Conservation (phyloP, 2,329 filamentous ascomycete species). For the Claviceps capensis region DNA sequence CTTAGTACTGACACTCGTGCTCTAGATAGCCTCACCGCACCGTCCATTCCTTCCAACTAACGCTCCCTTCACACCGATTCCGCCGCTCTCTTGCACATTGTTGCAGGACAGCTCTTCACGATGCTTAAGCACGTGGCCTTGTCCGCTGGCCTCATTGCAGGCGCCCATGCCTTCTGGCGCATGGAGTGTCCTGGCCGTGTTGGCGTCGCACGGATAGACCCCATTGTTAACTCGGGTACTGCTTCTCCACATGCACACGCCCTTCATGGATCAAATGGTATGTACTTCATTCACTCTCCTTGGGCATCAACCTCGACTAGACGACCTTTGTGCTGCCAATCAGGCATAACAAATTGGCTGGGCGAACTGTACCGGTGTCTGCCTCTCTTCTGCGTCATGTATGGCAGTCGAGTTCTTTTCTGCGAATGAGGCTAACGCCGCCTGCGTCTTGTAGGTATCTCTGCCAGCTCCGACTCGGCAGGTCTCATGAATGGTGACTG, state of each 20-base stretch:
- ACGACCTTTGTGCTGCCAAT: not conserved
- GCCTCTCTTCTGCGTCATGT: too few species aligned
- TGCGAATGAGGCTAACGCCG: not conserved
- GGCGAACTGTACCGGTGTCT: too few species aligned
- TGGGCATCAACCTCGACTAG: too few species aligned
- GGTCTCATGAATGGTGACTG: constrained; percentile 50
- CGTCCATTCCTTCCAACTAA: constrained; percentile 18
- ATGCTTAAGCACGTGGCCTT: constrained; percentile 23
- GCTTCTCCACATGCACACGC: constrained; percentile 56
- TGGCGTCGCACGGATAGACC: constrained; percentile 62
- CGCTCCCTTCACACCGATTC: not conserved
- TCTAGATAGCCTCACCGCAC: constrained; percentile 21
- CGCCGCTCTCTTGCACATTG: not conserved
- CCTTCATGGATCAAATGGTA: constrained; percentile 64
- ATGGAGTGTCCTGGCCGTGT: constrained; percentile 66
- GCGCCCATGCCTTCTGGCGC: constrained; percentile 67
- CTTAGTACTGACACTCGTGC: constrained; percentile 8
- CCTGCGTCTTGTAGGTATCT: constrained; percentile 41
- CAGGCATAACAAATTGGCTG: not conserved
- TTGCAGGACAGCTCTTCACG: constrained; percentile 3
- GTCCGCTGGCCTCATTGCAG: constrained; percentile 20
- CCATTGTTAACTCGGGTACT: constrained; percentile 50
- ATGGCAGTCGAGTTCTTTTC: not conserved
- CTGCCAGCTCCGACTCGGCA: constrained; percentile 38
- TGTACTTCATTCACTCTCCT: constrained; percentile 22